These are phyloP conservation scores for Penicillium glabrum DNA, from an alignment of 2,329 filamentous ascomycete species.

Conservation along the genomic window DNA sequence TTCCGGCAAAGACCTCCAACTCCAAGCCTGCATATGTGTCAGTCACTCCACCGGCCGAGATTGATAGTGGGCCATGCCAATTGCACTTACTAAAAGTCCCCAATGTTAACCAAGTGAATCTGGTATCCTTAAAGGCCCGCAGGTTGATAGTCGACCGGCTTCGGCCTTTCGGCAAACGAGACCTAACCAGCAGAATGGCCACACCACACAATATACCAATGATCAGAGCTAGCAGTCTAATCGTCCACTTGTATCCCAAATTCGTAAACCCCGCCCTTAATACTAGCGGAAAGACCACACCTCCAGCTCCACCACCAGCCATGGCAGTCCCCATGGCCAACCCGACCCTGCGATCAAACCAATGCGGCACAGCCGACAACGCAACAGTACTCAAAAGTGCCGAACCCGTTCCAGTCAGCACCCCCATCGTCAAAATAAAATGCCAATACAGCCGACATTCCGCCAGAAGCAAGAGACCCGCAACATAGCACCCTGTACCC, in stretches of 20 bases:
- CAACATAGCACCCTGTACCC: conserved; percentile 40
- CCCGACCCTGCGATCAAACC: conserved; percentile 41
- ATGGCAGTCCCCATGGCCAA: conserved; percentile 43
- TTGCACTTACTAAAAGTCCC: conserved; percentile 44
- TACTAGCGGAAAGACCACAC: conserved; percentile 40
- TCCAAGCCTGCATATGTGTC: conserved; percentile 26
- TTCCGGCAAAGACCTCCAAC: conserved; percentile 30
- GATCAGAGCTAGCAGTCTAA: conserved; percentile 39
- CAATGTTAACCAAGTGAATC: conserved; percentile 47
- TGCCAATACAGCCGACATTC: conserved; percentile 52
- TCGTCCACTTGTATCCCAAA: conserved; percentile 42
- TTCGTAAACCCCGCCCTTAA: conserved; percentile 32
- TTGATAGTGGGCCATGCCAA: no score
- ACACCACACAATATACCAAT: conserved; percentile 33
- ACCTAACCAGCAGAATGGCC: conserved; percentile 36
- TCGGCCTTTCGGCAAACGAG: conserved; percentile 36
- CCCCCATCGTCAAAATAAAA: conserved; percentile 44
- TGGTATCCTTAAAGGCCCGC: conserved; percentile 42
- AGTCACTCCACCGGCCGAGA: not conserved
- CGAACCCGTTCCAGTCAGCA: conserved; percentile 37
- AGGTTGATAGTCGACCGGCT: conserved; percentile 42
- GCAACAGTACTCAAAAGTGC: conserved; percentile 41
- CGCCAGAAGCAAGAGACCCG: conserved; percentile 47
- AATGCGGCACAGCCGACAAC: conserved; percentile 41
- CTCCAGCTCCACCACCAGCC: conserved; percentile 40